Evolutionary conservation across 495 filamentous ascomycete genomes (phyloP).

Genomic region (Mytilinidion resinicola): DNA sequence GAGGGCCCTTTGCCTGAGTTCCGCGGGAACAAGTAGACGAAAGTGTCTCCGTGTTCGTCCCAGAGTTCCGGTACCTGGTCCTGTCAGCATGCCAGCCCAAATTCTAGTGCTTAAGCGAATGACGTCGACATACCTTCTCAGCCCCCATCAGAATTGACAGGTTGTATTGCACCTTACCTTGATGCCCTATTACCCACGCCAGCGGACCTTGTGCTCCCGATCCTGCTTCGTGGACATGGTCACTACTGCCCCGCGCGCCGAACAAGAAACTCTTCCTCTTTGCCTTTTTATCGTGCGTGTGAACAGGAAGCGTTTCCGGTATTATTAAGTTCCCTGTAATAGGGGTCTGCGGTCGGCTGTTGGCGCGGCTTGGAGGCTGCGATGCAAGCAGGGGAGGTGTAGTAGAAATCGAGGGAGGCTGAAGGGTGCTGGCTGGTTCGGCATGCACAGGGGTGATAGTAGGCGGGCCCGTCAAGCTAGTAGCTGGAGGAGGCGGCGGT

Average conservation of each 20-base stretch:
- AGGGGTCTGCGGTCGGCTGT: constrained; percentile 14
- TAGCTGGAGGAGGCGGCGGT: not conserved
- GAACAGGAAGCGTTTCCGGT: constrained; percentile 1
- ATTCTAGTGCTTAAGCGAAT: not conserved
- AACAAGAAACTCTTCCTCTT: constrained; percentile 20
- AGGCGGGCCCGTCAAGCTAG: not conserved
- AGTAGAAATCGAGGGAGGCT: not conserved
- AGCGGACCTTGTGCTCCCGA: constrained; percentile 3
- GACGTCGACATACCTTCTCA: constrained; percentile 18
- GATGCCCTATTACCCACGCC: constrained; percentile 26
- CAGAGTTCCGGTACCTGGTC: constrained; percentile 76
- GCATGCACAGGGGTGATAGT: not conserved
- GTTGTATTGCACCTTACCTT: constrained; percentile 22
- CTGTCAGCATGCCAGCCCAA: not conserved
- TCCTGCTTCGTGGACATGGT: constrained; percentile 5
- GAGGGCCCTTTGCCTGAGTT: constrained; percentile 61
- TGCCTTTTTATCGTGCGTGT: constrained; percentile 8
- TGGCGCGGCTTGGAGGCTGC: not conserved
- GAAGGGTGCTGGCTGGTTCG: not conserved
- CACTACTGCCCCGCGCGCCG: constrained; percentile 16
- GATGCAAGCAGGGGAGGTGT: constrained; percentile 10
- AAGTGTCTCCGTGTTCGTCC: constrained; percentile 77
- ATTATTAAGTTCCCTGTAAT: not conserved
- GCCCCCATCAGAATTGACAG: constrained; percentile 22
- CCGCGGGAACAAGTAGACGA: constrained; percentile 72